Evolutionary conservation across 805 yeast species (phyloP), one percentile per base, ranked within the genome.

Genomic region (Ogataea neopini): DNA sequence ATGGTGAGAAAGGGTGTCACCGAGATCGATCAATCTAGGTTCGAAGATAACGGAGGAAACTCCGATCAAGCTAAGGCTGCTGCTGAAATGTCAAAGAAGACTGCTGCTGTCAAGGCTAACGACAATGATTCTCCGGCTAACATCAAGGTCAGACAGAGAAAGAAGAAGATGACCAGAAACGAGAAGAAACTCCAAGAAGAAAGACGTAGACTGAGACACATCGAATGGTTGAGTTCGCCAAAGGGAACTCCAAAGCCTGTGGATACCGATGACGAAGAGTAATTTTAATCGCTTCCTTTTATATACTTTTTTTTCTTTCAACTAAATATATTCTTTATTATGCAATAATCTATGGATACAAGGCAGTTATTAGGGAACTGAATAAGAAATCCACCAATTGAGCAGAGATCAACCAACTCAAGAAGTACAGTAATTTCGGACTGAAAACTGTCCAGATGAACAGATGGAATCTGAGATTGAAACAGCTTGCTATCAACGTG

Each of bases 391-490:
- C 77, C 15, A 73, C 55, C 45, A 83, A 45, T 44, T 70, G 37
- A 57, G 66, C 66, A 73, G 82, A 70, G 38, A 79, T 46, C 26
- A 77, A 70, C 98, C 98, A 94, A 3, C 83, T 82, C 1, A 81
- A 80, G 54, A 84, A 83, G 63, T 85, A 94, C 29, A 95, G 75
- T 4, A 94, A 64, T 60, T 91, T 92, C 1, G 99, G 99, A 43
- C 96, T 87, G 69, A 94, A 94, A 6, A 94, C 99, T 1, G 98
- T 91, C 99, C 99, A 94, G 8, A 94, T 86, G 63, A 94, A 94
- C 47, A 94, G 72, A 64, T 94, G 99, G 60, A 84, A 86, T 56
- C 96, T 74, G 56, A 91, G 74, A 17, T 78, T 72, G 43, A 76
- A 75, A 63, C 98, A 94, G 11, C 97, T 84, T 0, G 71, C 68